Base-by-base conservation (phyloP, 352 stramenopile species). In the Globisporangium megalacanthum region DNA sequence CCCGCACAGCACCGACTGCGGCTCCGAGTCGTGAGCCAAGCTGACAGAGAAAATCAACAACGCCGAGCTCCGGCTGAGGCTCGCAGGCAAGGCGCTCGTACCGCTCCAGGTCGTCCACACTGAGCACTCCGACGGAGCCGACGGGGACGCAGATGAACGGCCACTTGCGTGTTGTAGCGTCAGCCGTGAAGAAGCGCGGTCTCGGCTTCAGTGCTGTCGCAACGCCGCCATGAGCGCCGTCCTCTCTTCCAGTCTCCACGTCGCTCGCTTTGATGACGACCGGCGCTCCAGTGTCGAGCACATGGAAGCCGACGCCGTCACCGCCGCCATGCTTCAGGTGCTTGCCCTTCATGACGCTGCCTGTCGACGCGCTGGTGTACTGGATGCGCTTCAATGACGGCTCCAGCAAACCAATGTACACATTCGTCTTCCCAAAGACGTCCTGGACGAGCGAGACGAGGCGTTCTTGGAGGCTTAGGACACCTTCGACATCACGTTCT, bases 11-110 rank as follows among this genome's bases (percentile, higher is more conserved):
- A 0, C 13, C 29, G 3, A 86, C 33, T 1, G 62, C 66, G 4
- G 1, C 54, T 37, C 3, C 49, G 65, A 88, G 19, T 10, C 46
- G 42, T 0, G 25, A 6, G 0, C 67, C 76, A 13, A 85, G 61
- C 44, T 71, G 75, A 9, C 67, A 64, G 10, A 94, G 53, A 51
- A 89, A 92, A 54, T 94, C 83, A n/a, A 92, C 71, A 13, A 94
- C 50, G 0, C 83, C 83, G 13, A 89, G 66, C 61, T 94, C 83
- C 15, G 83, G 83, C 19, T 89, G 79, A 0, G 55, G 2, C 42
- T 80, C 73, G 14, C 59, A 49, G 1, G 75, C 52, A 2, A 82
- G 55, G 0, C 62, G 62, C 31, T 70, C 72, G 44, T 91, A 88
- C 1, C 50, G 62, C 15, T 75, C 62, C 41, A 94, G 64, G 29